Percentiles rank a stretch among this genome's conserved stretches.
Evolutionary conservation across 768 basidiomycete species (phyloP).

Genomic region (Boletus eberwhitei): DNA sequence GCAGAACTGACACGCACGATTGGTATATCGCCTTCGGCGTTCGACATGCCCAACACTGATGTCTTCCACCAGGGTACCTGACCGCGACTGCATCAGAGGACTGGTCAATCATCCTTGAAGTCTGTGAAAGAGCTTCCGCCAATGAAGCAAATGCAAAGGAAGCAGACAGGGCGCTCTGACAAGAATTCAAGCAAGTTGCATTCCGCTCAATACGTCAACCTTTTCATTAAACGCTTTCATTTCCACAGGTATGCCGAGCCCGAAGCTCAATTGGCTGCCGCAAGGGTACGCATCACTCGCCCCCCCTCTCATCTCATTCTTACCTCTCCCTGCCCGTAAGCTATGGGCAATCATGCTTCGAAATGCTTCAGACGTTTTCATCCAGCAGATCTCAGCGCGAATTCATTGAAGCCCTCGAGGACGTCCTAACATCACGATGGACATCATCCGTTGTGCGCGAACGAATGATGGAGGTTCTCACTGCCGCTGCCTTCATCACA

Average conservation of each 20-base stretch:
- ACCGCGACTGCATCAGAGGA: constrained; percentile 80
- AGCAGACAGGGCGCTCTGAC: constrained; percentile 74
- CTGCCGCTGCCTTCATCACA: constrained; percentile 65
- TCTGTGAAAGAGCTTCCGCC: constrained; percentile 78
- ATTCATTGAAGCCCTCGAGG: constrained; percentile 76
- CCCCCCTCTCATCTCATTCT: not conserved
- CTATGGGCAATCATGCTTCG: constrained; percentile 90
- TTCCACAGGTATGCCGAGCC: constrained; percentile 68
- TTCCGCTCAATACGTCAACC: constrained; percentile 4
- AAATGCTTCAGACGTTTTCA: constrained; percentile 71
- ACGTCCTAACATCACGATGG: constrained; percentile 57
- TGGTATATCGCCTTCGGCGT: constrained; percentile 38
- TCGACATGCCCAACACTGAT: not conserved
- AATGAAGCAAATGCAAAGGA: constrained; percentile 77
- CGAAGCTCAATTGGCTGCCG: constrained; percentile 70
- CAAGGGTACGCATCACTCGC: constrained; percentile 47
- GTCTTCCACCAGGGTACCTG: constrained; percentile 51
- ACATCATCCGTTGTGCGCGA: constrained; percentile 81
- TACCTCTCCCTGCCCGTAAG: constrained; percentile 33
- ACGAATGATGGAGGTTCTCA: constrained; percentile 75
- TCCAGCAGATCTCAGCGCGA: constrained; percentile 70
- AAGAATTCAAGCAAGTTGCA: constrained; percentile 74
- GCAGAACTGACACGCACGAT: constrained; percentile 69
- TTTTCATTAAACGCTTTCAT: constrained; percentile 4
- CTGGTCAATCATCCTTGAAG: constrained; percentile 77